Evolutionary conservation across 345 rosid genomes (phyloP), one percentile per base, ranked within the genome.

Genomic region (Salix dunnii): DNA sequence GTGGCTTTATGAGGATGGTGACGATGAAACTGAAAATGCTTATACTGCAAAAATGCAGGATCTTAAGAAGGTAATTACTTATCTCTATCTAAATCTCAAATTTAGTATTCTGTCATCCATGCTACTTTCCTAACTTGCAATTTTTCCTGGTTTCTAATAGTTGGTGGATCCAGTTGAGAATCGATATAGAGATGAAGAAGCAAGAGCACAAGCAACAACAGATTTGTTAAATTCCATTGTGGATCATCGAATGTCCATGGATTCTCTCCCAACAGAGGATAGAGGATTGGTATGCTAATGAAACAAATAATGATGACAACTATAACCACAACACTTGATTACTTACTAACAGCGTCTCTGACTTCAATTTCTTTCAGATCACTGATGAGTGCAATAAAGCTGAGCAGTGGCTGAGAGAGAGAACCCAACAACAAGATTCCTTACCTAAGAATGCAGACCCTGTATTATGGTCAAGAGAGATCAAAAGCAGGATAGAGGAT

Each of bases 1-100:
- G n/a, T 92, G 94, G 97, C 90, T 92, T 69, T 92, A 92, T 66
- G 95, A 87, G 67, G 95, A 92, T 78, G 95, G 95, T 49, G 86
- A 79, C 71, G 95, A 92, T 83, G 97, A 92, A 90, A 76, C 93
- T 48, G 97, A 87, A 77, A 77, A 70, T 82, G 85, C 87, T 67
- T 90, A 92, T 70, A 58, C 81, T 20, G 79, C 77, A 75, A 92
- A 88, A 83, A 73, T 92, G 73, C 85, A 87, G 68, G 88, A 87
- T 64, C 85, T 92, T 51, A 87, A 83, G 80, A 88, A 85, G 92
- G 97, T 89, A 67, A 72, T 20, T 61, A 70, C 12, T 49, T 35
- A 35, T 33, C 33, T 53, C 67, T 80, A 49, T 69, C 30, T 16
- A 31, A 9, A 48, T 66, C 48, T 68, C 12, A 68, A n/a, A 23